These are phyloP conservation scores for Rhynchospora breviuscula DNA, from an alignment of 176 grass and related monocot genomes.

Conservation along the genomic window DNA sequence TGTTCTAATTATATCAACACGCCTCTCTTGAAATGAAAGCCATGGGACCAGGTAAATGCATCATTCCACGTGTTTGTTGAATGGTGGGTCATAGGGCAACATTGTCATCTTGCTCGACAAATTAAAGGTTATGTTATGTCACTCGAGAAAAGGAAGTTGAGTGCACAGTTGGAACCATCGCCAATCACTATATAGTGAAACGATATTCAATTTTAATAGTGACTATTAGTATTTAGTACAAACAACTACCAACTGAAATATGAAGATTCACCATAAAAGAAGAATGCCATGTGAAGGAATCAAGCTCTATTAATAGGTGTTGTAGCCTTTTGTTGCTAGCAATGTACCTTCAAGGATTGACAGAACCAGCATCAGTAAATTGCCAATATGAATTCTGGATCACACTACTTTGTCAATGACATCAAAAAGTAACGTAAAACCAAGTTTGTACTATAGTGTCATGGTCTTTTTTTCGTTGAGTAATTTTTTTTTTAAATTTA, in stretches of 20 bases:
- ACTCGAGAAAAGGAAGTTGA: too few species aligned
- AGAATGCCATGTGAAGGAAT: slow-evolving; percentile 22
- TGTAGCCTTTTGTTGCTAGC: slow-evolving; percentile 12
- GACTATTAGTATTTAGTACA: not conserved
- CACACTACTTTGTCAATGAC: not conserved
- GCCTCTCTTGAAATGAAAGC: slow-evolving; percentile 2
- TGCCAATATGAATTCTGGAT: not conserved
- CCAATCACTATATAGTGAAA: not conserved
- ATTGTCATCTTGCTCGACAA: too few species aligned
- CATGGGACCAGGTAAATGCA: not conserved
- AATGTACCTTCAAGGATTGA: not conserved
- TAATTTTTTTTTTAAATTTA: too few species aligned
- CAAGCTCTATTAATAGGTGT: not conserved
- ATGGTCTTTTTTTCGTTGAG: too few species aligned
- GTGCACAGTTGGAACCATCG: not conserved
- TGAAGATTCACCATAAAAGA: not conserved
- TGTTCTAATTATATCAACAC: not conserved
- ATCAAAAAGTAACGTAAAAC: not conserved
- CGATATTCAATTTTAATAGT: slow-evolving; percentile 3
- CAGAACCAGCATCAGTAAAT: not conserved
- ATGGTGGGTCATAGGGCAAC: not conserved
- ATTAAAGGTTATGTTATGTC: too few species aligned
- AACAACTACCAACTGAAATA: slow-evolving; percentile 6
- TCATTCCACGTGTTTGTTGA: not conserved
- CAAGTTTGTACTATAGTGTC: too few species aligned